Base-by-base conservation (phyloP, 2,329 filamentous ascomycete genomes). In the Lecanicillium sp. region DNA sequence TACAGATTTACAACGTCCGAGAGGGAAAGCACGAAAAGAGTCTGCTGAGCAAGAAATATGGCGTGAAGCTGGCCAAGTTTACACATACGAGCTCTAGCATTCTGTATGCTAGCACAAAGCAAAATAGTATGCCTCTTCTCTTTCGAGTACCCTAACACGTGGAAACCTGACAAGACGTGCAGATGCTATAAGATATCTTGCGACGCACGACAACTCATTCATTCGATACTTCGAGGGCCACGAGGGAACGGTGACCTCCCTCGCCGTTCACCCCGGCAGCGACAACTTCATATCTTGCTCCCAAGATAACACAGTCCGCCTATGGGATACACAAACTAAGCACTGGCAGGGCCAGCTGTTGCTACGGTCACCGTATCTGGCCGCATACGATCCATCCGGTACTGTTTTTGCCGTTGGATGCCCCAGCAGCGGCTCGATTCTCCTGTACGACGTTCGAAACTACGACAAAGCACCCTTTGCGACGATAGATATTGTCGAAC, bases 141-240 rank as follows among this genome's bases (percentile, higher is more conserved):
- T 29, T 27, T 28, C 11, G 19, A 6, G 8, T n/a, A n/a, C n/a
- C n/a, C n/a, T 5, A 13, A 14, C 12, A 25, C 13, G 18, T 16
- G 18, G 17, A 17, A 16, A 31, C 25, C 25, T n/a, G n/a, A n/a
- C n/a, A n/a, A n/a, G n/a, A 14, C 16, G 7, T 18, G 9, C 41
- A 82, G 83, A 90, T 67, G 88, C 78, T 52, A 94, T 84, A 48
- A 82, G 80, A 57, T 95, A 84, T 64, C 83, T 88, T 45, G 94
- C 78, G 41, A 95, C 83, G 11, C 92, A 98, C 62, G 92, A 96
- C 60, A 95, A 96, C 64, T 85, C 83, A 43, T 98, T 94, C 60
- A 85, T 96, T 45, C 84, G 92, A 45, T 98, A 98, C 63, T 98
- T 96, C 58, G 82, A 85, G 44, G 92, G 90, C 35, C 92, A 98